phyloP scores from a whole-genome alignment of 2,329 filamentous ascomycete species.

The Aspergillus puulaauensis region DNA sequence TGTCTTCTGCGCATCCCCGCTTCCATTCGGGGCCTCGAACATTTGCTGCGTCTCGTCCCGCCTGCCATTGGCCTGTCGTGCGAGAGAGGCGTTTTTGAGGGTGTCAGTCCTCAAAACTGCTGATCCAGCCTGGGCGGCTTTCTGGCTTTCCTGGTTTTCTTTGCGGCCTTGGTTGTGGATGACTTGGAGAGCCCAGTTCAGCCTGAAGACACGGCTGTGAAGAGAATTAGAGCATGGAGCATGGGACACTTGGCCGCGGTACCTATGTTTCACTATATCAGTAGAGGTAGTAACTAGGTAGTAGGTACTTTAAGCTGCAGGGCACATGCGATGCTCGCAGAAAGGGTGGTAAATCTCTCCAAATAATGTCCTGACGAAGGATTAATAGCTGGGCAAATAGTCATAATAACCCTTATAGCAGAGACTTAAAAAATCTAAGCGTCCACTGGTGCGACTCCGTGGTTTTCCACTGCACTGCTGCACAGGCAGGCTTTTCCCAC shows the following conservation, averaged over 20 bases:
- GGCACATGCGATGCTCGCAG: background rate
- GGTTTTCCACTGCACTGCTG: background rate
- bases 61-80: conserved; percentile 15
- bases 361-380: background rate
- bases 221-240: too few relatives aligned
- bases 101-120: conserved; percentile 6
- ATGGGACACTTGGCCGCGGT: too few relatives aligned
- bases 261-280: too few relatives aligned
- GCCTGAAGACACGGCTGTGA: background rate
- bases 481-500: conserved; percentile 4
- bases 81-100: conserved; percentile 16
- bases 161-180: background rate
- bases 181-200: background rate
- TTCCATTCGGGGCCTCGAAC: conserved; percentile 25
- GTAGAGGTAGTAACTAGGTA: too few relatives aligned
- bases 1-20: conserved; percentile 16
- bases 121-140: too few relatives aligned
- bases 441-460: conserved; percentile 7
- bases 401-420: background rate
- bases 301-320: too few relatives aligned
- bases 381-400: background rate
- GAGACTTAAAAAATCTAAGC: background rate
- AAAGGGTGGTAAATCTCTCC: background rate
- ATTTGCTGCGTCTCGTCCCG: conserved; percentile 1
- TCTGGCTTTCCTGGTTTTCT: too few relatives aligned